Evolutionary conservation across 2,329 filamentous ascomycete genomes (phyloP).

Genomic region (Cadophora luteo-olivacea): DNA sequence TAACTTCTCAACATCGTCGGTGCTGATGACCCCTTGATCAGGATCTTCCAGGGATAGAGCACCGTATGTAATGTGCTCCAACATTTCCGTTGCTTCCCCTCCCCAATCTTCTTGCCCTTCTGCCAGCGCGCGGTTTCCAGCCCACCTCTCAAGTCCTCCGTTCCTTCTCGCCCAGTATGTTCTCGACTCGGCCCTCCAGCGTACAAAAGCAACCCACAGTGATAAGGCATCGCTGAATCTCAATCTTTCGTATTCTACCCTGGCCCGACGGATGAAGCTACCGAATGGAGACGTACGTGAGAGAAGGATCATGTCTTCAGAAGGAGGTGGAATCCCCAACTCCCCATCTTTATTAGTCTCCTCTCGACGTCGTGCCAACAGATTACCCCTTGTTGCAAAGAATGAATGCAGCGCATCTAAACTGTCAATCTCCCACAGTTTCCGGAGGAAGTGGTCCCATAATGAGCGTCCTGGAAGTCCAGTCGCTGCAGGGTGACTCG

Average conservation of each 20-base stretch:
- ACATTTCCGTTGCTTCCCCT: conserved; percentile 50
- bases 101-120: conserved; percentile 59
- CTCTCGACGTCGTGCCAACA: conserved; percentile 68
- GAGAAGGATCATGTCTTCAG: conserved; percentile 63
- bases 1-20: conserved; percentile 79
- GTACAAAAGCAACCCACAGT: conserved; percentile 84
- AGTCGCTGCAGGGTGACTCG: conserved; percentile 56
- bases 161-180: conserved; percentile 62
- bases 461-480: conserved; percentile 77
- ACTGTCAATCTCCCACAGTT: conserved; percentile 84
- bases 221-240: conserved; percentile 79
- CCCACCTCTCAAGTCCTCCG: conserved; percentile 52
- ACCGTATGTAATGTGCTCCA: conserved; percentile 43
- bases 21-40: conserved; percentile 62
- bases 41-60: conserved; percentile 33
- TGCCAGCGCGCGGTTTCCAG: conserved; percentile 64
- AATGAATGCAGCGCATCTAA: conserved; percentile 82
- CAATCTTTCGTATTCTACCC: conserved; percentile 80
- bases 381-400: conserved; percentile 63
- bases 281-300: conserved; percentile 81
- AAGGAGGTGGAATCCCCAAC: conserved; percentile 55
- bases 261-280: conserved; percentile 76
- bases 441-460: conserved; percentile 85
- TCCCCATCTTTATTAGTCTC: conserved; percentile 63
- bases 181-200: conserved; percentile 79